These are phyloP conservation scores for Cladosporium sphaerospermum DNA, from an alignment of 2,329 filamentous ascomycete species.

Conservation along the genomic window DNA sequence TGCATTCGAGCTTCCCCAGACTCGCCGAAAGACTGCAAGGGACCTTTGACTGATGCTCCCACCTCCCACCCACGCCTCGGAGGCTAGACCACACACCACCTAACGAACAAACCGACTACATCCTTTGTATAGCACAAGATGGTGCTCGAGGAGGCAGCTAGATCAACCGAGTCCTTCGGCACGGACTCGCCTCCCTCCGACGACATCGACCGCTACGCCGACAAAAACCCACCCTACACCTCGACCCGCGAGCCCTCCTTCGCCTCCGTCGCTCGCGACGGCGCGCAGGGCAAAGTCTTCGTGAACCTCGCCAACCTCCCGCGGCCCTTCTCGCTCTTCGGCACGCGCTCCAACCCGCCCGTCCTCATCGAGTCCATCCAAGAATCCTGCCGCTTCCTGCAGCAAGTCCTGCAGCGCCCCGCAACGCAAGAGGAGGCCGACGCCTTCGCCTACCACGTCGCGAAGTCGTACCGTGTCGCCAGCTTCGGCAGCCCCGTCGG, in stretches of 20 bases:
- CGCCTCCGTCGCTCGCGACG: conserved; percentile 4
- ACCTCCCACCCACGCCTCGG: not conserved
- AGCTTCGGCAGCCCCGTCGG: conserved; percentile 35
- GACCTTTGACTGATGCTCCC: not conserved
- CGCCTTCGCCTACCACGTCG: conserved; percentile 36
- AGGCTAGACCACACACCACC: too few relatives aligned
- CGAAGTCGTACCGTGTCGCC: conserved; percentile 32
- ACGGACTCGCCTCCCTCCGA: conserved; percentile 31
- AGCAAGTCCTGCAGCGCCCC: conserved; percentile 31
- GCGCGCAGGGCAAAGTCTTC: conserved; percentile 5
- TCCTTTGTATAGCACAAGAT: conserved; percentile 23
- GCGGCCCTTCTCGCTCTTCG: conserved; percentile 31
- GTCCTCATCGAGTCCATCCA: conserved; percentile 29
- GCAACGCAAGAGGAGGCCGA: conserved; percentile 38
- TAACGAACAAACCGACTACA: not conserved
- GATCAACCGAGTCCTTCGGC: conserved; percentile 28
- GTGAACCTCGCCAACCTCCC: conserved; percentile 36
- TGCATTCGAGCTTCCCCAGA: not conserved
- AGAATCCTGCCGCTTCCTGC: conserved; percentile 23
- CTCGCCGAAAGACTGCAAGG: not conserved
- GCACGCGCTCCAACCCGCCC: conserved; percentile 25
- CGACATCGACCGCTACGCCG: conserved; percentile 35
- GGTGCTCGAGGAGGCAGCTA: conserved; percentile 36
- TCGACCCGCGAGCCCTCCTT: conserved; percentile 26
- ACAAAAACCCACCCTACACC: conserved; percentile 30